Base-by-base conservation (phyloP, 805 yeast genomes). In the Jamesozyma lodderae region DNA sequence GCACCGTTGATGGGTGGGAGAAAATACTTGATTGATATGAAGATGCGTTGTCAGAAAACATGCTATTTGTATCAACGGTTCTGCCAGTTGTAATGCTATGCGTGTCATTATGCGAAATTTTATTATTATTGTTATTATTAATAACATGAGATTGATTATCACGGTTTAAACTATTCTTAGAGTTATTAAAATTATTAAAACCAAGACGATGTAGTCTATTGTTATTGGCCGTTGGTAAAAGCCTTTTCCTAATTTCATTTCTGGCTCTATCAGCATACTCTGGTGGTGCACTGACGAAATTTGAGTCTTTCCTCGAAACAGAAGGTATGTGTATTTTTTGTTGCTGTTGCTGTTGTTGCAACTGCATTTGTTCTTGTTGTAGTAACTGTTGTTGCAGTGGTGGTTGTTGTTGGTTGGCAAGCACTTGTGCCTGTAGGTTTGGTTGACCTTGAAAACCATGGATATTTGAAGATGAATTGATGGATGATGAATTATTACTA, bases 251-350 rank as follows among this genome's bases (percentile, higher is more conserved):
- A 38, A 60, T 59, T 33, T 59, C 62, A 32, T 49, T 49, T 42
- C 65, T 54, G 6, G 64, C 64, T 36, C 64, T 52, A 21, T 55
- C 52, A 9, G 60, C 54, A 40, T 56, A 60, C 33, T 60, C 63
- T 21, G 53, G 50, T 15, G 64, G 64, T 2, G 63, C 57, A 42
- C 49, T 58, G 21, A 60, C 59, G 33, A 60, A 59, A 42, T 48
- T 50, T 14, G 47, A 22, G 4, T 41, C 43, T 24, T 41, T 41
- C 31, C 41, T 27, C 14, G 28, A 15, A 15, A 21, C 22, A n/a
- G 36, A 24, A 24, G 35, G 40, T 14, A 31, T 25, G 25, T 24
- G 27, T 13, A 24, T 19, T n/a, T 20, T 21, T 30, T 38, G 36
- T 30, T 23, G 36, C 21, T 19, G 31, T 26, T 21, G 37, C 29